A percentile compares a stretch with the other conserved stretches of the same genome.
Evolutionary conservation across 495 filamentous ascomycete species (phyloP).

Genomic region (Xylaria palmicola): DNA sequence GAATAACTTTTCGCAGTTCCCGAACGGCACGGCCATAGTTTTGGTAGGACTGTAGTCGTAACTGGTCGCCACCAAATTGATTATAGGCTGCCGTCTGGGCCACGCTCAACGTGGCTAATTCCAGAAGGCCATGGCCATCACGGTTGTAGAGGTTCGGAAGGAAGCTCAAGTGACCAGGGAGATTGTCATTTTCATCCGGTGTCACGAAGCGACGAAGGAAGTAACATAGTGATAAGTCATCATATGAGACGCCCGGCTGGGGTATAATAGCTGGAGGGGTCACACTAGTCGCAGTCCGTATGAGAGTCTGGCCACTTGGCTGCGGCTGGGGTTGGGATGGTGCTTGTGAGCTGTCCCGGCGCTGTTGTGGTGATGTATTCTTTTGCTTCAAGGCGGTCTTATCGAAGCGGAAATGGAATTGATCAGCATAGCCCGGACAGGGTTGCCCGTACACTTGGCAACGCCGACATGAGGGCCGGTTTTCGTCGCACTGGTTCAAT

Average conservation of each 20-base stretch:
- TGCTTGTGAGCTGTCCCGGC: neutral
- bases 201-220: slow-evolving; percentile 26
- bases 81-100: slow-evolving; percentile 30
- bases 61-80: slow-evolving; percentile 22
- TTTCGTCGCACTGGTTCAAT: slow-evolving; percentile 22
- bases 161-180: slow-evolving; percentile 25
- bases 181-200: slow-evolving; percentile 20
- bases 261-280: slow-evolving; percentile 4
- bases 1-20: slow-evolving; percentile 14
- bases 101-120: slow-evolving; percentile 20
- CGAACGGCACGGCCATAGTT: slow-evolving; percentile 19
- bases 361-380: neutral
- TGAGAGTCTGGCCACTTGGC: neutral
- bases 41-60: slow-evolving; percentile 21
- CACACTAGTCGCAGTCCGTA: neutral
- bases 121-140: slow-evolving; percentile 19
- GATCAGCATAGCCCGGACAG: slow-evolving; percentile 27
- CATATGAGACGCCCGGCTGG: slow-evolving; percentile 15
- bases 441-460: slow-evolving; percentile 25
- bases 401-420: slow-evolving; percentile 27
- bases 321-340: neutral
- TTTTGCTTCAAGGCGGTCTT: slow-evolving; percentile 12
- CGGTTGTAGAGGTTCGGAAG: slow-evolving; percentile 22
- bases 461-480: slow-evolving; percentile 23
- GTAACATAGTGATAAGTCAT: slow-evolving; percentile 26